Percentiles rank a stretch among this genome's conserved stretches.
phyloP scores from a whole-genome alignment of 2,329 filamentous ascomycete species.

The Fusarium nanum region DNA sequence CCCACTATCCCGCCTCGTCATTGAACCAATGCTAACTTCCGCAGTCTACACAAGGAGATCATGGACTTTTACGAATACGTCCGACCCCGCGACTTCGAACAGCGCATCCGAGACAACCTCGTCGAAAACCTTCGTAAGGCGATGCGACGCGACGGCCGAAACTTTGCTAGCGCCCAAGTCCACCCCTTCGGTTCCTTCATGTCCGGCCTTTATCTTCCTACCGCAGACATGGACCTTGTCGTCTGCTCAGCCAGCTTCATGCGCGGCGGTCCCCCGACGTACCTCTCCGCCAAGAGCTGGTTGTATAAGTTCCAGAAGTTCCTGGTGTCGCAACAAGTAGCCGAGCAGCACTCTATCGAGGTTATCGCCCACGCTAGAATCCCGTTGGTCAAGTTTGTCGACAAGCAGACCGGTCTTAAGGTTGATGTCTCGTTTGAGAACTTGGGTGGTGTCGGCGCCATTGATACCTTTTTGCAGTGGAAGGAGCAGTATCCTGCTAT shows the following conservation, averaged over 20 bases:
- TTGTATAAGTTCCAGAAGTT: constrained; percentile 73
- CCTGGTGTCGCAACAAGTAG: constrained; percentile 67
- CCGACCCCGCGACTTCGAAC: constrained; percentile 80
- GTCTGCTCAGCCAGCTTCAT: constrained; percentile 73
- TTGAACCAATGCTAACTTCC: not conserved
- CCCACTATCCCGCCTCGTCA: not conserved
- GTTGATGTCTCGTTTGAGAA: constrained; percentile 98
- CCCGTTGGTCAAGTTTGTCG: constrained; percentile 91
- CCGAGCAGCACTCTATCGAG: constrained; percentile 69
- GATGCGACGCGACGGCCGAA: constrained; percentile 62
- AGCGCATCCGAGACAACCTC: constrained; percentile 77
- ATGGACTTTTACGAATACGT: constrained; percentile 90
- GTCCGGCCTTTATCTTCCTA: constrained; percentile 76
- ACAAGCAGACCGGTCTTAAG: constrained; percentile 79
- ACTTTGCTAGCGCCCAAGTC: constrained; percentile 72
- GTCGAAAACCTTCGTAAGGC: constrained; percentile 73
- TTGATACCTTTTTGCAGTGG: constrained; percentile 85
- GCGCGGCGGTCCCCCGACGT: constrained; percentile 61
- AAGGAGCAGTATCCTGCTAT: constrained; percentile 83
- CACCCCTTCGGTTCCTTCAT: constrained; percentile 93
- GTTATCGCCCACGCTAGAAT: constrained; percentile 83
- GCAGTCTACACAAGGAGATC: constrained; percentile 88
- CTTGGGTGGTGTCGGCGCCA: constrained; percentile 80
- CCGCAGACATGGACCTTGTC: constrained; percentile 94
- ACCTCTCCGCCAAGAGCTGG: constrained; percentile 62